phyloP scores from a whole-genome alignment of 1,284 basidiomycete species.

The Ganoderma resinaceum region DNA sequence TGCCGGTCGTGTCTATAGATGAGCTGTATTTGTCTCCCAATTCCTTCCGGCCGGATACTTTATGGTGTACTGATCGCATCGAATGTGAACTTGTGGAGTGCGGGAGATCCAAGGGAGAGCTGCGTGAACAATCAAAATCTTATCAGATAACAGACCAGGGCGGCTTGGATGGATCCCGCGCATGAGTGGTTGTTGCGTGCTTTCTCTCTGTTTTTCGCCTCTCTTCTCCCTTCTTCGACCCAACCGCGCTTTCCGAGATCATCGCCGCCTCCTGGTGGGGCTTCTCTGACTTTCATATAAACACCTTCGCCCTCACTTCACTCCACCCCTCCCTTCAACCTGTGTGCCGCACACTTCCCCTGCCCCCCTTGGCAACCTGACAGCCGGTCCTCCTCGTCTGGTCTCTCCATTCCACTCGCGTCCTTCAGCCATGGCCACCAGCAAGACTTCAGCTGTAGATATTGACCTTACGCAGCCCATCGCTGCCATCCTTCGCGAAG shows the following conservation, averaged over 20 bases:
- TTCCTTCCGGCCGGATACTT: background rate
- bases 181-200: conserved; percentile 4
- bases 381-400: conserved; percentile 9
- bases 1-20: conserved; percentile 12
- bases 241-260: conserved; percentile 9
- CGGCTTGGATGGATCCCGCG: background rate
- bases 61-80: background rate
- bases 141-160: background rate
- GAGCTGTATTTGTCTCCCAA: background rate
- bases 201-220: conserved; percentile 11
- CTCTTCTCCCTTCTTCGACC: conserved; percentile 1
- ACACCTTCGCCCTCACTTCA: background rate
- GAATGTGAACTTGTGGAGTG: background rate
- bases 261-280: conserved; percentile 29
- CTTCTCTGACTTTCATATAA: conserved; percentile 6
- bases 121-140: background rate
- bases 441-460: conserved; percentile 1
- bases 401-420: conserved; percentile 18
- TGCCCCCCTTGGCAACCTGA: conserved; percentile 17
- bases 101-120: background rate
- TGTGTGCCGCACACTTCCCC: background rate
- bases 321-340: background rate
- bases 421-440: conserved; percentile 16
- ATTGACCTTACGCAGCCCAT: conserved; percentile 55
- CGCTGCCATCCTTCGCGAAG: conserved; percentile 57